A percentile compares a stretch with the other conserved stretches of the same genome.
Evolutionary conservation across 2,329 filamentous ascomycete species (phyloP).

Genomic region (Neospermospora avenae): DNA sequence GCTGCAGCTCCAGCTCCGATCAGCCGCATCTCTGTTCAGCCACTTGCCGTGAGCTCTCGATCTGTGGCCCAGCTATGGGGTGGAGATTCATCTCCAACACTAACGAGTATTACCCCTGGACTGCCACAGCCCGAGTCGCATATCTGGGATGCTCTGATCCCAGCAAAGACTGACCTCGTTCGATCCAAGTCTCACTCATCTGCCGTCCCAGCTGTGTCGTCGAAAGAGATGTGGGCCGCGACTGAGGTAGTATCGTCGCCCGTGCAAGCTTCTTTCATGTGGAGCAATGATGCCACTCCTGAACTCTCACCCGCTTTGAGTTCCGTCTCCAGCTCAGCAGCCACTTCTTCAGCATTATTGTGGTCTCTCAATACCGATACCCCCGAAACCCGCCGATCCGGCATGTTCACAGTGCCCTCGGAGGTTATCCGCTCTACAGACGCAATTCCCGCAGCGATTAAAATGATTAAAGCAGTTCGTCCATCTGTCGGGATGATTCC

Average conservation of each 20-base stretch:
- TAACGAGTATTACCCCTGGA: neutral
- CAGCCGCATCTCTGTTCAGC: conserved; percentile 24
- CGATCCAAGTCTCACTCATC: conserved; percentile 18
- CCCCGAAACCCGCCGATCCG: conserved; percentile 6
- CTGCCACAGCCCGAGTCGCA: conserved; percentile 26
- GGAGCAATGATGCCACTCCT: conserved; percentile 3
- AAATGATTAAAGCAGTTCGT: conserved; percentile 20
- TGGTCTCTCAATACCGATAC: conserved; percentile 18
- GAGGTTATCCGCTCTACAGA: conserved; percentile 22
- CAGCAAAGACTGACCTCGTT: conserved; percentile 15
- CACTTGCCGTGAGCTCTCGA: conserved; percentile 15
- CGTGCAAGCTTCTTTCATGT: conserved; percentile 12
- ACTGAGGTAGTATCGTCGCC: neutral
- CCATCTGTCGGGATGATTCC: conserved; percentile 7
- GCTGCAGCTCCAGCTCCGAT: conserved; percentile 5
- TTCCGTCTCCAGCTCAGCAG: neutral
- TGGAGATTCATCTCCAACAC: neutral
- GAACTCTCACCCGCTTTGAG: neutral
- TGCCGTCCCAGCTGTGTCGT: conserved; percentile 16
- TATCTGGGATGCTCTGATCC: conserved; percentile 25
- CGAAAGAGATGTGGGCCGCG: conserved; percentile 21
- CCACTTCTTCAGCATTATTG: conserved; percentile 2
- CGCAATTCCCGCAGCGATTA: conserved; percentile 22
- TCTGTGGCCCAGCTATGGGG: conserved; percentile 21
- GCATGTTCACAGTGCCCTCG: conserved; percentile 23